These are phyloP conservation scores for Pugionium dolabratum DNA, from an alignment of 345 rosid genomes.

Conservation along the genomic window DNA sequence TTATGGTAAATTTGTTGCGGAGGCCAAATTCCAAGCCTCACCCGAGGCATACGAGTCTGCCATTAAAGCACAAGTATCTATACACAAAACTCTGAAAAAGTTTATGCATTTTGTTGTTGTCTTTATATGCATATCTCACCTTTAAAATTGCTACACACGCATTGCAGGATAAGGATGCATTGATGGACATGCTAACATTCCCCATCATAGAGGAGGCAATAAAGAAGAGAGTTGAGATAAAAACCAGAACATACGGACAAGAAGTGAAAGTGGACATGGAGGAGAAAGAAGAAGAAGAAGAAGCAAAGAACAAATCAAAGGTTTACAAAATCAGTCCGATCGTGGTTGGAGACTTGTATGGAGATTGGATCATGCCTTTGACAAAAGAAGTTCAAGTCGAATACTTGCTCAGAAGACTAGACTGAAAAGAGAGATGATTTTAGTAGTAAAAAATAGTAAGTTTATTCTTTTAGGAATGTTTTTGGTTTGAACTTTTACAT, in stretches of 20 bases:
- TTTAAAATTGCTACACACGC: neutral
- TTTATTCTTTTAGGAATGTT: neutral
- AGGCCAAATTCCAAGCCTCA: conserved; percentile 73
- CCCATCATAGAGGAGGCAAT: conserved; percentile 58
- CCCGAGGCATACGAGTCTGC: conserved; percentile 67
- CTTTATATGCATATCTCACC: conserved; percentile 4
- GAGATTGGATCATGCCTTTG: conserved; percentile 81
- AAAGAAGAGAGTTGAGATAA: conserved; percentile 67
- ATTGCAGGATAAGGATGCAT: conserved; percentile 50
- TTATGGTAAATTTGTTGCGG: conserved; percentile 94
- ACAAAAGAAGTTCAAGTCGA: conserved; percentile 81
- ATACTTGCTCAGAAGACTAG: conserved; percentile 74
- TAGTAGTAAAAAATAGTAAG: conserved; percentile 17
- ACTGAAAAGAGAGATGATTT: conserved; percentile 35
- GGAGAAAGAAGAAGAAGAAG: conserved; percentile 27
- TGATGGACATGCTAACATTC: conserved; percentile 64
- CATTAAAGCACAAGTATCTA: conserved; percentile 58
- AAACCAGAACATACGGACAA: conserved; percentile 62
- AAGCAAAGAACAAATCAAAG: conserved; percentile 20
- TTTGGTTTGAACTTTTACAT: neutral
- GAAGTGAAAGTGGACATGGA: conserved; percentile 40
- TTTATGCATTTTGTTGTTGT: neutral
- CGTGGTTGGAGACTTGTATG: conserved; percentile 64
- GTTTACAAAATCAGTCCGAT: conserved; percentile 66
- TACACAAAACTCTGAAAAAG: neutral